phyloP scores from a whole-genome alignment of 1,139 yeast genomes.

The Candida sp. region DNA sequence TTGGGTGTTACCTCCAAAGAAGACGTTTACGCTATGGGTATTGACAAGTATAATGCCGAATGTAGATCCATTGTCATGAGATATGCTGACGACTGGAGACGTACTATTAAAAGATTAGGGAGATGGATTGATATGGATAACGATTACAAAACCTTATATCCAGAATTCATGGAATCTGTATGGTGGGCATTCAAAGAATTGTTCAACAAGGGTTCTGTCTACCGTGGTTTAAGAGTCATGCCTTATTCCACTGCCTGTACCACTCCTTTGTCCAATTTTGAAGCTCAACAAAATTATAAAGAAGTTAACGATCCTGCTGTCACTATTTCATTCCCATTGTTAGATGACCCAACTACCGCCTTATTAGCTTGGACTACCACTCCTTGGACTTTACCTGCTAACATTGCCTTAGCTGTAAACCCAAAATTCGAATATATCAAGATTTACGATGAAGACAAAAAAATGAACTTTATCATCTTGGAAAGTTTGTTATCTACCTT shows the following conservation, averaged over 20 bases:
- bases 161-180: slow-evolving; percentile 93
- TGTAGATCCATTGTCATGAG: slow-evolving; percentile 98
- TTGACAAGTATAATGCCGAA: slow-evolving; percentile 89
- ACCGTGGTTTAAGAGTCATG: slow-evolving; percentile 96
- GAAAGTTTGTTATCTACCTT: slow-evolving; percentile 78
- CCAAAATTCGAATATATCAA: slow-evolving; percentile 90
- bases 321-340: slow-evolving; percentile 82
- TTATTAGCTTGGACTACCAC: slow-evolving; percentile 99
- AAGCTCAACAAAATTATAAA: slow-evolving; percentile 97
- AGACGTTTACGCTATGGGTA: slow-evolving; percentile 92
- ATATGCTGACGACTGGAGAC: slow-evolving; percentile 93
- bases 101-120: slow-evolving; percentile 88
- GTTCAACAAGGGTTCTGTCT: slow-evolving; percentile 80
- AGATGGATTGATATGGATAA: slow-evolving; percentile 99
- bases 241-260: slow-evolving; percentile 98
- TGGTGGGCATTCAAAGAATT: slow-evolving; percentile 99
- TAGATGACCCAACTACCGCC: slow-evolving; percentile 74
- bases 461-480: slow-evolving; percentile 73
- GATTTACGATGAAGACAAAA: slow-evolving; percentile 84
- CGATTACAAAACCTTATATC: slow-evolving; percentile 96
- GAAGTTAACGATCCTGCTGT: slow-evolving; percentile 98
- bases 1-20: slow-evolving; percentile 90
- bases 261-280: slow-evolving; percentile 95
- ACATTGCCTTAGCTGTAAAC: slow-evolving; percentile 87
- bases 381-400: slow-evolving; percentile 98